These are phyloP conservation scores for Mercurialis annua DNA, from an alignment of 345 rosid genomes.

Conservation along the genomic window DNA sequence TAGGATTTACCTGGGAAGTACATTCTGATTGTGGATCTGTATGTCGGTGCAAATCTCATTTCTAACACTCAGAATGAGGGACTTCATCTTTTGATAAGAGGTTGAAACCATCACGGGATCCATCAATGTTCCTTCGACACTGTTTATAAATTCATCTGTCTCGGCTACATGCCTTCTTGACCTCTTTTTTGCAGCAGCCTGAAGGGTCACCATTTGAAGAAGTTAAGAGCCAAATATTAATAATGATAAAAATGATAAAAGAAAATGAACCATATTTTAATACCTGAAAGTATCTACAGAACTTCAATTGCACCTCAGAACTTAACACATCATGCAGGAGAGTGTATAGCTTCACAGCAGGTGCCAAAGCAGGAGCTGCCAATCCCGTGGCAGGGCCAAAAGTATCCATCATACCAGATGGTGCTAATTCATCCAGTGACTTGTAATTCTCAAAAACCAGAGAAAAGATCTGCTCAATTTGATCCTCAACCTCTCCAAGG, in stretches of 20 bases:
- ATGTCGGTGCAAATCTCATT: constrained; percentile 24
- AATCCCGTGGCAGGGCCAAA: constrained; percentile 26
- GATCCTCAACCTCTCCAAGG: constrained; percentile 32
- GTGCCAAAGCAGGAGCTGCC: constrained; percentile 27
- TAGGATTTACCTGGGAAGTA: constrained; percentile 31
- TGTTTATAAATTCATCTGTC: constrained; percentile 22
- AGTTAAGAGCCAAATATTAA: neutral
- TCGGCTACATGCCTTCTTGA: constrained; percentile 24
- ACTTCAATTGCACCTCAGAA: constrained; percentile 21
- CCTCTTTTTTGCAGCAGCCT: constrained; percentile 32
- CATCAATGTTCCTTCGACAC: constrained; percentile 9
- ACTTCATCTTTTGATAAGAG: constrained; percentile 26
- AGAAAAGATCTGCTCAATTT: constrained; percentile 21
- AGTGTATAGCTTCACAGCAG: constrained; percentile 26
- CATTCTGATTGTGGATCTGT: constrained; percentile 24
- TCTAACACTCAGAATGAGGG: constrained; percentile 17
- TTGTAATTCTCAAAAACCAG: constrained; percentile 29
- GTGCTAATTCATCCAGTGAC: constrained; percentile 22
- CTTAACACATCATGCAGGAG: constrained; percentile 24
- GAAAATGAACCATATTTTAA: neutral
- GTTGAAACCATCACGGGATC: constrained; percentile 17
- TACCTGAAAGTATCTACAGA: constrained; percentile 31
- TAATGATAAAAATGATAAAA: neutral
- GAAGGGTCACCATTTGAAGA: constrained; percentile 5
- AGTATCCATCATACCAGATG: constrained; percentile 24